A percentile compares a stretch with the other conserved stretches of the same genome.
These are phyloP conservation scores for Geranium brycei DNA, from an alignment of 345 rosid species.

Conservation along the genomic window DNA sequence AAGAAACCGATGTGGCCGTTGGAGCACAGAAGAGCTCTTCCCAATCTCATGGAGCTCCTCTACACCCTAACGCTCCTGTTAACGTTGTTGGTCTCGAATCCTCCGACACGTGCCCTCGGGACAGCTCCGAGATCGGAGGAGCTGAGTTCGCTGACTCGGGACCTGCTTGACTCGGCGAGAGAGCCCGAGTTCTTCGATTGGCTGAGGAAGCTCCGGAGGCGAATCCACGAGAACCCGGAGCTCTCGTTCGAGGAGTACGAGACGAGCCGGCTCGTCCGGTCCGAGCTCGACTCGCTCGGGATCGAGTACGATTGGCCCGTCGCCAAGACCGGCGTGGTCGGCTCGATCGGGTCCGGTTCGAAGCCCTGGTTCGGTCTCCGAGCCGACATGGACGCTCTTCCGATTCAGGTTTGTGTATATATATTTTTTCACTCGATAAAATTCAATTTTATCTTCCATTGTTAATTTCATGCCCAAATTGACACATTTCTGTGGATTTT, in stretches of 20 bases:
- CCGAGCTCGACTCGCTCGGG: constrained; percentile 30
- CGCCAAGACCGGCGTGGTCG: constrained; percentile 40
- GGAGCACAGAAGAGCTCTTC: no score
- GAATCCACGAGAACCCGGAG: constrained; percentile 41
- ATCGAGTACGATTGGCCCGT: constrained; percentile 36
- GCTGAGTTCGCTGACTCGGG: constrained; percentile 13
- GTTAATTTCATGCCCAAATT: no score
- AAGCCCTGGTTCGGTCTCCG: constrained; percentile 30
- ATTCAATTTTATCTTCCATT: no score
- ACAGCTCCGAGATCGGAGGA: constrained; percentile 5
- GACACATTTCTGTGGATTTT: no score
- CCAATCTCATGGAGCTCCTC: no score
- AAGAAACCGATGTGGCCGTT: no score
- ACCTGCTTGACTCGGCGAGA: constrained; percentile 21
- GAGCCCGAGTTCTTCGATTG: constrained; percentile 30
- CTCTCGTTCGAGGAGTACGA: constrained; percentile 31
- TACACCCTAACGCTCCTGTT: no score
- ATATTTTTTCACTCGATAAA: no score
- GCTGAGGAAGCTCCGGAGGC: constrained; percentile 28
- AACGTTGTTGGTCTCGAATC: no score
- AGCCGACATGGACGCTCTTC: constrained; percentile 40
- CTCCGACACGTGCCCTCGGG: not conserved
- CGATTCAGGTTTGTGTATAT: constrained; percentile 17
- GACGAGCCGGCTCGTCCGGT: constrained; percentile 25
- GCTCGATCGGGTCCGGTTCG: constrained; percentile 29